Percentiles rank a stretch among this genome's conserved stretches.
Conservation (phyloP, 306 rosid genomes). For the Comarum palustre region DNA sequence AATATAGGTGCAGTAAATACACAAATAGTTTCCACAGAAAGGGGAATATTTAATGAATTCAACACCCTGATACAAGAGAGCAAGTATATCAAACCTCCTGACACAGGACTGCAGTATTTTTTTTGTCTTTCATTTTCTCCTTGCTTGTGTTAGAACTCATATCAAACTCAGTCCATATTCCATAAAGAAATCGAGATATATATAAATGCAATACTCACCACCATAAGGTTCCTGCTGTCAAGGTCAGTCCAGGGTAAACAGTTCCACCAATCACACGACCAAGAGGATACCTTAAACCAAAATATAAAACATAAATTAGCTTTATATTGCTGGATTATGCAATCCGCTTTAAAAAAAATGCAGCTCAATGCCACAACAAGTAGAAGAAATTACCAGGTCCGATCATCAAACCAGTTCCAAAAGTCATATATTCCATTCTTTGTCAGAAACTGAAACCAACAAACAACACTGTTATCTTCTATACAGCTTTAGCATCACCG, state of each 20-base stretch:
- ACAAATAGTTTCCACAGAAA: constrained; percentile 95
- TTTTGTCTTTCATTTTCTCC: background rate
- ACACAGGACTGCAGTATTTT: constrained; percentile 18
- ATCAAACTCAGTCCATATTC: constrained; percentile 14
- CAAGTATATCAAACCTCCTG: constrained; percentile 20
- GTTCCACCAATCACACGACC: constrained; percentile 99
- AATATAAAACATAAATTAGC: constrained; percentile 12
- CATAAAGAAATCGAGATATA: background rate
- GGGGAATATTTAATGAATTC: constrained; percentile 88
- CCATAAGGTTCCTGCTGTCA: constrained; percentile 94
- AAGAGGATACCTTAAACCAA: constrained; percentile 83
- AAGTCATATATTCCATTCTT: constrained; percentile 96
- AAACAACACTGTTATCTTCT: constrained; percentile 32
- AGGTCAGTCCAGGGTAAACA: constrained; percentile 94
- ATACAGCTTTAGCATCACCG: constrained; percentile 8
- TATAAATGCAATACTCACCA: constrained; percentile 50
- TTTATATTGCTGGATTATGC: constrained; percentile 8
- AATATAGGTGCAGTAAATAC: constrained; percentile 97
- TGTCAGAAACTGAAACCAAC: constrained; percentile 76
- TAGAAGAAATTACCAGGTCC: constrained; percentile 68
- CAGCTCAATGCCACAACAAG: background rate
- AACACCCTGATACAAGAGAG: constrained; percentile 53
- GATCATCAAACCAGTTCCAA: constrained; percentile 99
- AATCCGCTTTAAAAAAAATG: background rate
- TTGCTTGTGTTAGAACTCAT: background rate